Evolutionary conservation across 208 protist genomes (phyloP).

Genomic region (Trypanosoma conorhini): DNA sequence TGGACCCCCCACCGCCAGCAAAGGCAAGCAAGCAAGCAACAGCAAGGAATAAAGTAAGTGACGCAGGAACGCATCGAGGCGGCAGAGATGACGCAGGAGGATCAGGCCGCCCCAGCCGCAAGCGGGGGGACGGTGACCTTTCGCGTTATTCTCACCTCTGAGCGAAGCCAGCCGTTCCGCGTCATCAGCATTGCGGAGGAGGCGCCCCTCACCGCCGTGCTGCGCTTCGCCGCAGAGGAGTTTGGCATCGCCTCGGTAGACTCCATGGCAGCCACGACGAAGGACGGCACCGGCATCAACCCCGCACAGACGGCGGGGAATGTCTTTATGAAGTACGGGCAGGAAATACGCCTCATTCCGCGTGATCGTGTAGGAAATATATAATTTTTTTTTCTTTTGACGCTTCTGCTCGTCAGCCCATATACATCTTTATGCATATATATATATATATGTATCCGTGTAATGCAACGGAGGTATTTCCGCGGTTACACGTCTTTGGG

Average conservation of each 20-base stretch:
- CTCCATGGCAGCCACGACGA: constrained; percentile 85
- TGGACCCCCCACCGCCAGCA: too few relatives aligned
- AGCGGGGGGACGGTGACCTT: constrained; percentile 75
- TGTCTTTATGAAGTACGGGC: constrained; percentile 96
- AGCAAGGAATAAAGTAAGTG: constrained; percentile 6
- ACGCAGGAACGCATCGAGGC: too few relatives aligned
- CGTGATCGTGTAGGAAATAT: constrained; percentile 91
- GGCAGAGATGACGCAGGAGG: constrained; percentile 18
- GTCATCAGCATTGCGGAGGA: constrained; percentile 94
- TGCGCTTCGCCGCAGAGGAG: constrained; percentile 95
- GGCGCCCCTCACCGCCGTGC: constrained; percentile 95
- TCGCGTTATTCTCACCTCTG: constrained; percentile 82
- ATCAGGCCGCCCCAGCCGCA: constrained; percentile 20
- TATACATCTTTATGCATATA: not conserved
- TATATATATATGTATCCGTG: too few relatives aligned
- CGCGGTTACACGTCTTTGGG: too few relatives aligned
- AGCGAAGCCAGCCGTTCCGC: constrained; percentile 76
- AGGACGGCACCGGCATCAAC: constrained; percentile 96
- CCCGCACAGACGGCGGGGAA: constrained; percentile 92
- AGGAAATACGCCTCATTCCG: constrained; percentile 95
- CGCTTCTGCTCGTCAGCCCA: constrained; percentile 2
- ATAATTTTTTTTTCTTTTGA: not conserved
- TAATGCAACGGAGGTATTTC: too few relatives aligned
- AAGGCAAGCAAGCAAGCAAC: constrained; percentile 1
- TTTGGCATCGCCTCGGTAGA: constrained; percentile 81